Evolutionary conservation across 2,329 filamentous ascomycete genomes (phyloP), one percentile per base, ranked within the genome.

Genomic region (Dothideomycetes sp.): DNA sequence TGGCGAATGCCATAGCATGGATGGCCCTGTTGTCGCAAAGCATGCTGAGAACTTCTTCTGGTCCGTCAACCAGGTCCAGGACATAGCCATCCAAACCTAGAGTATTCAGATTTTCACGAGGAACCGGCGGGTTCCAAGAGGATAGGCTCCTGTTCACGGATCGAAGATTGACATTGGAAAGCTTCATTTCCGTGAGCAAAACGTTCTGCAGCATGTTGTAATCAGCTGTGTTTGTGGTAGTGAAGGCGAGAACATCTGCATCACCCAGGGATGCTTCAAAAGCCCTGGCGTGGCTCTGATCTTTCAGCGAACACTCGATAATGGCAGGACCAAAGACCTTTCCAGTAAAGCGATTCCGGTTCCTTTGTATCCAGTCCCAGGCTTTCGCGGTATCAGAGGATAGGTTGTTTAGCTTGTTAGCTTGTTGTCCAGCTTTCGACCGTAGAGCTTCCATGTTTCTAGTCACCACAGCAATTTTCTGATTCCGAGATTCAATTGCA

Each of bases 1-100:
- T 76, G 4, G 57, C 58, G 11, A 78, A 63, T 12, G 74, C 68
- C 33, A 89, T 72, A 1, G 67, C 64, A 50, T 94, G 77, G 5
- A 95, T 60, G 38, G 66, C 72, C 42, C 72, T 75, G 49, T 84
- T 80, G 10, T 77, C 73, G 58, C 87, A 95, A 16, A 98, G 73
- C 82, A 94, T 91, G 5, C 85, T 81, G 24, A 96, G 64, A 2
- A 98, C 84, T 2, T 84, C 73, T 1, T 81, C 77, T 0, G 93
- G 93, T 0, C 89, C 91, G 24, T 79, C 72, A 4, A 98, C 56
- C 43, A 74, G 84, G 53, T 96, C 83, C 18, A 84, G 69, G 1
- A 86, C 79, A 64, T 83, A 94, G 2, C 81, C 79, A 47, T 93
- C 81, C 36, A 98, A 74, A 0, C 86, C 86, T 27, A 59, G 77